phyloP scores from a whole-genome alignment of 2,329 filamentous ascomycete genomes.

The Colletotrichum zoysiae region DNA sequence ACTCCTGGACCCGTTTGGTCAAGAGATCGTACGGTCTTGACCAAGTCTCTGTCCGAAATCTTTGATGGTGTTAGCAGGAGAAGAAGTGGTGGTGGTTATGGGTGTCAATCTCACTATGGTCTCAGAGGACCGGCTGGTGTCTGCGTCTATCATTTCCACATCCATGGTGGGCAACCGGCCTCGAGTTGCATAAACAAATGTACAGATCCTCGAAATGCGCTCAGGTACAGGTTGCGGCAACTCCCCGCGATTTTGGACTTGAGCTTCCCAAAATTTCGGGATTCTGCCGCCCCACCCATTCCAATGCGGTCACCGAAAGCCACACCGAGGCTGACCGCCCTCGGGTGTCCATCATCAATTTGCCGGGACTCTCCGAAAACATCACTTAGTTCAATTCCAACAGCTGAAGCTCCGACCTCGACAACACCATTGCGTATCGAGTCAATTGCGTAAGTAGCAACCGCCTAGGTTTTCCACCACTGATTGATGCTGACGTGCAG shows the following conservation, averaged over 20 bases:
- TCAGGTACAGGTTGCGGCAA: conserved; percentile 7
- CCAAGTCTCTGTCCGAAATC: conserved; percentile 54
- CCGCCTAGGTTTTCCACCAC: conserved; percentile 6
- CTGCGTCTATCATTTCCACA: conserved; percentile 36
- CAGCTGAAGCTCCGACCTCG: conserved; percentile 35
- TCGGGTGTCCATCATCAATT: conserved; percentile 52
- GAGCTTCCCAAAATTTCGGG: conserved; percentile 56
- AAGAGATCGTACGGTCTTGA: conserved; percentile 66
- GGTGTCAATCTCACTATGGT: conserved; percentile 24
- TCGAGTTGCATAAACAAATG: background rate
- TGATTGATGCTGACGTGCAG: conserved; percentile 44
- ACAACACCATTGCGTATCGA: conserved; percentile 39
- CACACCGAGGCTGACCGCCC: conserved; percentile 56
- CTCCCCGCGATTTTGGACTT: conserved; percentile 32
- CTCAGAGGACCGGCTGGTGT: conserved; percentile 17
- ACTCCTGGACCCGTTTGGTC: conserved; percentile 63
- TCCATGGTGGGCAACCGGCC: conserved; percentile 34
- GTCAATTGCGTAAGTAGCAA: conserved; percentile 36
- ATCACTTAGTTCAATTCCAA: conserved; percentile 41
- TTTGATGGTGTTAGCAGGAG: conserved; percentile 28
- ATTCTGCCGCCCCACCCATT: conserved; percentile 58
- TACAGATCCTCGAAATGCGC: conserved; percentile 7
- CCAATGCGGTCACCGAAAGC: conserved; percentile 41
- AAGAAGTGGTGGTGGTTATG: background rate
- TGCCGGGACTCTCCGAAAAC: conserved; percentile 50